These are phyloP conservation scores for Hyaloscypha finlandica DNA, from an alignment of 495 filamentous ascomycete genomes.

Conservation along the genomic window DNA sequence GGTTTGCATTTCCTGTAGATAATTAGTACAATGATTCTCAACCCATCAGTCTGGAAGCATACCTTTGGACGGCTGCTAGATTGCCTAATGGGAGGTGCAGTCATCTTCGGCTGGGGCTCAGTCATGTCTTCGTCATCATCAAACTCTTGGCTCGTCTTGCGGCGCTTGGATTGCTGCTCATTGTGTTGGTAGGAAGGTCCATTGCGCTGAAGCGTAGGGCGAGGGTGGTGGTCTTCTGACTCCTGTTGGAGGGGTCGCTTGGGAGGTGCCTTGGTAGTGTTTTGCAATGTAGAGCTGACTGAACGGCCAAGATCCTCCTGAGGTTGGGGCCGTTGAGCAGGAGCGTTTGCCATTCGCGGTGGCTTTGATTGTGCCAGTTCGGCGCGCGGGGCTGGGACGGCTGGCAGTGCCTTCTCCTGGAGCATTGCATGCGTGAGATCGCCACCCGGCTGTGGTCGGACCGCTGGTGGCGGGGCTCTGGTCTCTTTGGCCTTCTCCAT, in stretches of 20 bases:
- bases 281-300: slow-evolving; percentile 45
- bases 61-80: slow-evolving; percentile 77
- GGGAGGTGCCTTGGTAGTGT: slow-evolving; percentile 43
- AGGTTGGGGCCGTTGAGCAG: slow-evolving; percentile 36
- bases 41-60: slow-evolving; percentile 24
- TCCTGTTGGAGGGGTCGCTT: slow-evolving; percentile 56
- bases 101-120: slow-evolving; percentile 48
- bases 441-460: slow-evolving; percentile 49
- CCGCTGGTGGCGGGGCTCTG: slow-evolving; percentile 53
- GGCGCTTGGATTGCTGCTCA: slow-evolving; percentile 56
- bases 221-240: slow-evolving; percentile 42
- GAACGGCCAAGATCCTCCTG: slow-evolving; percentile 45
- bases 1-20: slow-evolving; percentile 53
- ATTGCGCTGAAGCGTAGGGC: slow-evolving; percentile 42
- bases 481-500: slow-evolving; percentile 65
- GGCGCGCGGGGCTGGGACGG: slow-evolving; percentile 23
- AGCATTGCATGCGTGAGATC: slow-evolving; percentile 20
- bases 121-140: slow-evolving; percentile 32
- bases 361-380: slow-evolving; percentile 28
- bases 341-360: slow-evolving; percentile 39
- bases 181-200: slow-evolving; percentile 48
- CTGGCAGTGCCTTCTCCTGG: slow-evolving; percentile 32
- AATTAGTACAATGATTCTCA: slow-evolving; percentile 21
- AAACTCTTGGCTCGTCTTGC: slow-evolving; percentile 52
- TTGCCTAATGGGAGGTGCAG: slow-evolving; percentile 81